Conservation (phyloP, 441 rosid species). For the Mallotus japonicus region DNA sequence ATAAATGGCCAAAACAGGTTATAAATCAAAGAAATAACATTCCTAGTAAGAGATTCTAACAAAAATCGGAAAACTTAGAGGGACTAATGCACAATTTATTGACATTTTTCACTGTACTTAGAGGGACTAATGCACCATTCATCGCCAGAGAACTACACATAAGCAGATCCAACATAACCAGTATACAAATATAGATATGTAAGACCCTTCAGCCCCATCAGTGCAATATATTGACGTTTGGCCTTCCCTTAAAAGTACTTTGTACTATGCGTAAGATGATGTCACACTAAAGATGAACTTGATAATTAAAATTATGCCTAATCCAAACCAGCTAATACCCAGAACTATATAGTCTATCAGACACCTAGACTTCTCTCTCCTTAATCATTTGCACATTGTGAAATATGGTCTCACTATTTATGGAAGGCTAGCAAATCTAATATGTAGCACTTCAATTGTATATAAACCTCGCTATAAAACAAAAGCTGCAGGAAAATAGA, state of each 20-base stretch:
- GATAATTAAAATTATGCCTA: background rate
- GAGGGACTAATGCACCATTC: too few relatives aligned
- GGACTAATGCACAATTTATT: background rate
- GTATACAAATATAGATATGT: background rate
- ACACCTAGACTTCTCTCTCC: background rate
- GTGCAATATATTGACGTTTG: background rate
- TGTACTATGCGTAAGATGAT: background rate
- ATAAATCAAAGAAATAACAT: background rate
- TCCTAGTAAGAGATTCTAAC: background rate
- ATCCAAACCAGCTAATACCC: background rate
- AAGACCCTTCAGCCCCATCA: background rate
- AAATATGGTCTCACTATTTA: background rate
- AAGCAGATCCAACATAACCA: background rate
- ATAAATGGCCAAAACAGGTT: background rate
- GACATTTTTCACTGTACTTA: background rate
- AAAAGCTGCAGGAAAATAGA: background rate
- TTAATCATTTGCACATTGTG: background rate
- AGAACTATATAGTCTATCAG: background rate
- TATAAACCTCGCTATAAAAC: background rate
- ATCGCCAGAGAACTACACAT: background rate
- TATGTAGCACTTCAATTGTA: background rate
- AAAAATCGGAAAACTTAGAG: background rate
- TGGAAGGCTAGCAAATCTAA: background rate
- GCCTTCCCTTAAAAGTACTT: background rate
- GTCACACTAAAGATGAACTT: background rate